Base-by-base conservation (phyloP, 257 asterid genomes). In the Capsicum pubescens region DNA sequence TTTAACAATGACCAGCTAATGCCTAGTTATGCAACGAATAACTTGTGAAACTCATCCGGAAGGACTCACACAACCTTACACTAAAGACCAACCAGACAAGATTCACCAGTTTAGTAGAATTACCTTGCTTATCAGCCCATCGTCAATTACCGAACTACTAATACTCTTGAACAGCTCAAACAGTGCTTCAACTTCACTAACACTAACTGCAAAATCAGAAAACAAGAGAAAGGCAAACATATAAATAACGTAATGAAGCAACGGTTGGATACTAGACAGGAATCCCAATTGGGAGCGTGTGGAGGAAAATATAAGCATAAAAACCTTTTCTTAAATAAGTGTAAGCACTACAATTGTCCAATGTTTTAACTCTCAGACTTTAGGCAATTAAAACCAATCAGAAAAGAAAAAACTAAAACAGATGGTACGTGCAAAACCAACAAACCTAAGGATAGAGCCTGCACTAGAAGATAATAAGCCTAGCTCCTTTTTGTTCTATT, bases 121-220 rank as follows among this genome's bases (percentile, higher is more conserved):
- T 90, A 94, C 99, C 99, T 95, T 97, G 90, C 88, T 95, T 87
- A 97, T 97, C 74, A 97, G 89, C 82, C 99, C 99, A 83, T 95
- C 99, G 84, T 97, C 98, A 83, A 97, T 89, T 78, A 95, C 93
- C 46, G 99, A 94, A 86, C 97, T 87, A 90, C 99, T 97, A 82
- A 97, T 95, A 92, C 96, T 95, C 95, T 97, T 97, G 90, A 92
- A 97, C 87, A 97, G 92, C 93, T 97, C 99, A 89, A 92, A 97
- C n/a, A 97, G 86, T 80, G 99, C 99, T 94, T 95, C 99, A 80
- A 97, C 98, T 90, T 97, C 99, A 85, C 99, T 97, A 83, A 97
- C 99, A 78, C 97, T 95, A 86, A 97, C 99, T 95, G 99, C 92
- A 90, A 81, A 83, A 87, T 86, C 70, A 86, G 66, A 54, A 77